Evolutionary conservation across 2,329 filamentous ascomycete genomes (phyloP).

Genomic region (Claviceps maximensis): DNA sequence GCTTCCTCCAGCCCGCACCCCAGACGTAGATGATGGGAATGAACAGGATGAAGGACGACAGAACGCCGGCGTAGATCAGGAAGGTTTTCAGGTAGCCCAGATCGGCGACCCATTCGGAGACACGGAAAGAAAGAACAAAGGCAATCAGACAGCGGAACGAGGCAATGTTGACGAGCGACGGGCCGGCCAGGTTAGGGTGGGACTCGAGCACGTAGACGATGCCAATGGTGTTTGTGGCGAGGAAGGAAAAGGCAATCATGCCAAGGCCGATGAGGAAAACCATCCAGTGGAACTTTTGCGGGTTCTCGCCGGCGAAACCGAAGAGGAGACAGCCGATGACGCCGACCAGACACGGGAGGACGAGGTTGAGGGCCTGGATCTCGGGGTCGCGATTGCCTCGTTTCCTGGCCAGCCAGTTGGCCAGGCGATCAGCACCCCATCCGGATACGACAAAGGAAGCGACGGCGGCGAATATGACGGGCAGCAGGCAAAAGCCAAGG

Average conservation of each 20-base stretch:
- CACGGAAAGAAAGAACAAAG: conserved; percentile 2
- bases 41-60: background rate
- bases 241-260: conserved; percentile 3
- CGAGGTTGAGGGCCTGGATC: conserved; percentile 1
- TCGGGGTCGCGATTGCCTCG: background rate
- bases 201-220: conserved; percentile 3
- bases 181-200: background rate
- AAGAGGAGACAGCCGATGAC: conserved; percentile 1
- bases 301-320: background rate
- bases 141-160: conserved; percentile 1
- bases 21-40: background rate
- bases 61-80: background rate
- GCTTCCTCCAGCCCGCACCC: background rate
- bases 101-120: conserved; percentile 3
- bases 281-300: background rate
- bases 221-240: conserved; percentile 4
- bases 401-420: conserved; percentile 3
- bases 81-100: conserved; percentile 2
- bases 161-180: conserved; percentile 2
- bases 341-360: background rate
- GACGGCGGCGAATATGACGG: background rate
- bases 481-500: conserved; percentile 3
- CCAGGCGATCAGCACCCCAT: background rate
- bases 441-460: background rate
- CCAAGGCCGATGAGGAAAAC: background rate